Evolutionary conservation across 371 early-diverging fungal genomes (phyloP).

Genomic region (Basidiobolus meristosporus): DNA sequence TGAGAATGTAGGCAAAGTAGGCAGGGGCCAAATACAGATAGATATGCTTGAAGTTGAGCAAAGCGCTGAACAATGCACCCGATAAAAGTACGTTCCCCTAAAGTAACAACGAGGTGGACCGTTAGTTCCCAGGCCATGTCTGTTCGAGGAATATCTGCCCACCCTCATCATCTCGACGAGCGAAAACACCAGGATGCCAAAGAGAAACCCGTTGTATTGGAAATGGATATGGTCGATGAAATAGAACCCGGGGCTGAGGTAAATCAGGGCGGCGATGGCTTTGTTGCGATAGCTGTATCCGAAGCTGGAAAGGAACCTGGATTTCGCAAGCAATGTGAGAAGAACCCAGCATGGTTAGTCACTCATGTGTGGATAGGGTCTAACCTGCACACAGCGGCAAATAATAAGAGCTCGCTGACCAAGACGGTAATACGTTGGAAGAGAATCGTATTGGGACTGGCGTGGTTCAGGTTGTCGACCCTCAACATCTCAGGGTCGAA

Average conservation of each 20-base stretch:
- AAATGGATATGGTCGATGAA: constrained; percentile 89
- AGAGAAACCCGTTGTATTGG: constrained; percentile 91
- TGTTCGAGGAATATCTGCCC: constrained; percentile 3
- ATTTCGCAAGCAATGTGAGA: too few species aligned
- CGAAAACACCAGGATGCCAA: constrained; percentile 71
- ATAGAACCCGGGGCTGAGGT: constrained; percentile 70
- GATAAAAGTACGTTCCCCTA: constrained; percentile 42
- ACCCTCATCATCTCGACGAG: constrained; percentile 55
- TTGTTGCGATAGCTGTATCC: too few species aligned
- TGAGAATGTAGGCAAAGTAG: constrained; percentile 77
- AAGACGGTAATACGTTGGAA: constrained; percentile 79
- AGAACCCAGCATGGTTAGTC: too few species aligned
- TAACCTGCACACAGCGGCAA: constrained; percentile 41
- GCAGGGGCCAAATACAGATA: constrained; percentile 89
- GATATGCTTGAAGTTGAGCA: constrained; percentile 93
- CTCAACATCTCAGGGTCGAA: constrained; percentile 60
- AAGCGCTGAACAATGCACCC: constrained; percentile 62
- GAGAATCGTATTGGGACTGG: constrained; percentile 36
- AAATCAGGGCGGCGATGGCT: constrained; percentile 29
- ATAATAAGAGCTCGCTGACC: constrained; percentile 55
- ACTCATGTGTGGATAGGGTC: too few species aligned
- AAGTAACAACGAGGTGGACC: background rate
- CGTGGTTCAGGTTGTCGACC: constrained; percentile 48
- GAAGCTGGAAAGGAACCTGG: too few species aligned
- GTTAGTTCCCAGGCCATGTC: background rate